Evolutionary conservation across 2,329 filamentous ascomycete species (phyloP).

Genomic region (Alternaria incomplexa): DNA sequence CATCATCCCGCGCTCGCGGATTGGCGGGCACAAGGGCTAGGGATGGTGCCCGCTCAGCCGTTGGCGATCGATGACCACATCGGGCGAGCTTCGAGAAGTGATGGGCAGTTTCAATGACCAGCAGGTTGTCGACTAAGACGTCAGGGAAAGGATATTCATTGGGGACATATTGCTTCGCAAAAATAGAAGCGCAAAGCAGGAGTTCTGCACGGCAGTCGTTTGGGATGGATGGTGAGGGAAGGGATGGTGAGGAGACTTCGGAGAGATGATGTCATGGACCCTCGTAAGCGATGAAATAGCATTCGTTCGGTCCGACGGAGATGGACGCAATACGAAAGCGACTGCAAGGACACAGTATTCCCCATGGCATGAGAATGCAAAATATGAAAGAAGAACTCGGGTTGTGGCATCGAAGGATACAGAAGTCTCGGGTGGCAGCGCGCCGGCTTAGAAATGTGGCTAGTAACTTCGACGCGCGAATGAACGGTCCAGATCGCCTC

Average conservation of each 20-base stretch:
- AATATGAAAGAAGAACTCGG: not conserved
- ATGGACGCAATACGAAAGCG: not conserved
- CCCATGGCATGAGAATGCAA: not conserved
- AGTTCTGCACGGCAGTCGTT: constrained; percentile 12
- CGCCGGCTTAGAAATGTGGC: constrained; percentile 27
- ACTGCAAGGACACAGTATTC: not conserved
- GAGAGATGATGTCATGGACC: constrained; percentile 33
- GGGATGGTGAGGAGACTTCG: not conserved
- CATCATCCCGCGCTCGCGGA: constrained; percentile 20
- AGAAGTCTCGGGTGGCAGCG: constrained; percentile 6
- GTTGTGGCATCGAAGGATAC: not conserved
- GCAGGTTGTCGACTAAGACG: constrained; percentile 15
- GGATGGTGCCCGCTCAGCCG: constrained; percentile 23
- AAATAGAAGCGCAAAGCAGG: constrained; percentile 32
- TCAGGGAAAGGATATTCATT: constrained; percentile 19
- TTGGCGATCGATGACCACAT: constrained; percentile 31
- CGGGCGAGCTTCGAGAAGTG: constrained; percentile 16
- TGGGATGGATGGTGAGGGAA: constrained; percentile 9
- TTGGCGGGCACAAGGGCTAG: constrained; percentile 25
- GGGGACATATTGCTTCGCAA: constrained; percentile 14
- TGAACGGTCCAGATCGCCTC: constrained; percentile 16
- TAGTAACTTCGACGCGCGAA: constrained; percentile 22
- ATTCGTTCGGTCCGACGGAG: constrained; percentile 1
- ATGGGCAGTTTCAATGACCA: constrained; percentile 17
- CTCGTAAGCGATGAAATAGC: constrained; percentile 19